Evolutionary conservation across 495 filamentous ascomycete species (phyloP).

Genomic region (Daldinia grandis): DNA sequence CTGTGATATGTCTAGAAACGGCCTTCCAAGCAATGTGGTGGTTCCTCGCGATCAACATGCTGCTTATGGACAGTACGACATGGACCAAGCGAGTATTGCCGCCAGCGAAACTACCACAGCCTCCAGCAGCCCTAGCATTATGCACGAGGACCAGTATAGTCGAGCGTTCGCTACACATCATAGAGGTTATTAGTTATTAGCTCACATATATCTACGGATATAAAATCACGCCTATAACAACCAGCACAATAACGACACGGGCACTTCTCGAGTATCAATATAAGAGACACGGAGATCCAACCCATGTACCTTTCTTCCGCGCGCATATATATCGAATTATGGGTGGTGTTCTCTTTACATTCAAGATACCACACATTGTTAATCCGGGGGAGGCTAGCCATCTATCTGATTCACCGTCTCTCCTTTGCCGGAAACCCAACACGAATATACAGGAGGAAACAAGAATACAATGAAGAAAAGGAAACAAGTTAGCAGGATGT

Average conservation of each 20-base stretch:
- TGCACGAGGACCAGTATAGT: constrained; percentile 55
- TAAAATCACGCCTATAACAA: constrained; percentile 20
- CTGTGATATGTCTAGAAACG: constrained; percentile 27
- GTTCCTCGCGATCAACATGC: constrained; percentile 38
- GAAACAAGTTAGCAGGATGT: background rate
- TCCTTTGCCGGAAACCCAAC: background rate
- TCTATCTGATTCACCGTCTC: constrained; percentile 10
- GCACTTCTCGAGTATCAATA: background rate
- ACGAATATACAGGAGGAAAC: background rate
- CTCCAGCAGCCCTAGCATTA: constrained; percentile 48
- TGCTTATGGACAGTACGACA: constrained; percentile 57
- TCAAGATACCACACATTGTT: constrained; percentile 43
- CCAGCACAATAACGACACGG: constrained; percentile 10
- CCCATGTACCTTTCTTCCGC: background rate
- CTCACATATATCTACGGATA: background rate
- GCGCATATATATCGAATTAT: constrained; percentile 22
- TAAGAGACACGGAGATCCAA: constrained; percentile 5
- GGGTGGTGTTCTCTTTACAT: constrained; percentile 41
- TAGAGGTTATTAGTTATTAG: constrained; percentile 52
- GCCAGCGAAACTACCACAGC: constrained; percentile 44
- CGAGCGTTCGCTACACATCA: constrained; percentile 53
- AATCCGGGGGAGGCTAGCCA: constrained; percentile 11
- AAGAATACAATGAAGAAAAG: background rate
- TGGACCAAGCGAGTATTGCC: constrained; percentile 53
- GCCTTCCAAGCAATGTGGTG: constrained; percentile 19